These are phyloP conservation scores for Candida tallmaniae DNA, from an alignment of 805 yeast species.

Conservation along the genomic window DNA sequence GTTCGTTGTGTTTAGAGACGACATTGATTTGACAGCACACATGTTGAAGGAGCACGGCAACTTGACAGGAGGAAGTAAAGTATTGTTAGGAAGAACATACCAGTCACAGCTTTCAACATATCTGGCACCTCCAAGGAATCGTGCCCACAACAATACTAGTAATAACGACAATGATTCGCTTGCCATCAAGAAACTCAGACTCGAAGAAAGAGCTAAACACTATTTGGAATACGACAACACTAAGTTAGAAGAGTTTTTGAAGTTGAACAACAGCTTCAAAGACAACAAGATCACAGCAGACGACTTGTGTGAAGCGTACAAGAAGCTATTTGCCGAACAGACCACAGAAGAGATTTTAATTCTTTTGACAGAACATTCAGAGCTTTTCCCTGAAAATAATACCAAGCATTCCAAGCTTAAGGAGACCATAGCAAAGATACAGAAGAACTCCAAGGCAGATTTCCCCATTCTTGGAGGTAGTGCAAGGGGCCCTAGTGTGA, in stretches of 20 bases:
- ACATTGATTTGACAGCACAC: constrained; percentile 82
- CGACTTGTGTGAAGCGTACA: constrained; percentile 45
- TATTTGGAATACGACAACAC: constrained; percentile 54
- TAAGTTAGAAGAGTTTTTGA: constrained; percentile 45
- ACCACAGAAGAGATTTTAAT: constrained; percentile 45
- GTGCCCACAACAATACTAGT: constrained; percentile 1
- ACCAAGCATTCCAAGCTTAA: constrained; percentile 11
- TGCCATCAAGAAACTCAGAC: constrained; percentile 52
- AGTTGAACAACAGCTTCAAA: constrained; percentile 45
- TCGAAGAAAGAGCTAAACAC: constrained; percentile 83
- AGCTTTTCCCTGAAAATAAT: constrained; percentile 43
- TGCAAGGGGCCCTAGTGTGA: constrained; percentile 6
- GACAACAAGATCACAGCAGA: constrained; percentile 43
- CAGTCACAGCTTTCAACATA: constrained; percentile 66
- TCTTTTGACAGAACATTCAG: constrained; percentile 60
- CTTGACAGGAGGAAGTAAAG: constrained; percentile 41
- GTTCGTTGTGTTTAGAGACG: constrained; percentile 88
- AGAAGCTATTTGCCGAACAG: constrained; percentile 15
- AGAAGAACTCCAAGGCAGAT: constrained; percentile 11
- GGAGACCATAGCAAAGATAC: constrained; percentile 12
- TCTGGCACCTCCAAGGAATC: constrained; percentile 12
- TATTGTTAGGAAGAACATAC: constrained; percentile 41
- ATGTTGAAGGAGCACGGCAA: constrained; percentile 78
- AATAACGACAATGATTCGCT: constrained; percentile 32
- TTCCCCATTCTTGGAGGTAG: constrained; percentile 48